Evolutionary conservation across 2,329 filamentous ascomycete genomes (phyloP).

Genomic region (Cyphellophora attinorum): DNA sequence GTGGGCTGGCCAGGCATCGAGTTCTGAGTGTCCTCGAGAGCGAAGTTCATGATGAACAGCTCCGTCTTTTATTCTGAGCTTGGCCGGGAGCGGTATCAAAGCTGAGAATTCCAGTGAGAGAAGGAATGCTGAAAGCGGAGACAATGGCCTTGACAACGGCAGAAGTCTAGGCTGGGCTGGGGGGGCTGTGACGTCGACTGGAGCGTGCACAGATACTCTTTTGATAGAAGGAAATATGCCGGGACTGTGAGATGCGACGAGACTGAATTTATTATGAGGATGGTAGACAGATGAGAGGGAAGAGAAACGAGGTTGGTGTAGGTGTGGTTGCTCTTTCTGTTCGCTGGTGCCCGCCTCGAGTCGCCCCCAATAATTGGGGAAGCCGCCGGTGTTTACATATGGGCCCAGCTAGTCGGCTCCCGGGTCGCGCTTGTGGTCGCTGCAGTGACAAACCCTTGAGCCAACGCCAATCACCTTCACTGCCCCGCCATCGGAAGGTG

Average conservation of each 20-base stretch:
- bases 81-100: neutral
- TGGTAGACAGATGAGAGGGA: neutral
- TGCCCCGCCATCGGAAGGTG: too few relatives aligned
- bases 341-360: neutral
- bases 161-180: neutral
- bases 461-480: too few relatives aligned
- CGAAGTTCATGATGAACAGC: slow-evolving; percentile 38
- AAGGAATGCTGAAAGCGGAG: slow-evolving; percentile 16
- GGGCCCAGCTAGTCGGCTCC: too few relatives aligned
- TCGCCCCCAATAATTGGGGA: too few relatives aligned
- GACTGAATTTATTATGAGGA: neutral
- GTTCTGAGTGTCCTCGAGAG: slow-evolving; percentile 57
- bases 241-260: too few relatives aligned
- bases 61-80: neutral
- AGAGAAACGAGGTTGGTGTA: neutral
- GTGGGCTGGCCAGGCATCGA: slow-evolving; percentile 48
- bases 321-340: neutral
- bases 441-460: too few relatives aligned
- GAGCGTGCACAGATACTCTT: slow-evolving; percentile 1
- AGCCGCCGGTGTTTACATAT: neutral
- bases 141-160: slow-evolving; percentile 11
- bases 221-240: too few relatives aligned
- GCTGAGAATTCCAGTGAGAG: neutral
- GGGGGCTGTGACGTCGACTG: too few relatives aligned
- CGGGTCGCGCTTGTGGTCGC: slow-evolving; percentile 1